Conservation (phyloP, 768 basidiomycete species). For the Phylloporus arenicola region DNA sequence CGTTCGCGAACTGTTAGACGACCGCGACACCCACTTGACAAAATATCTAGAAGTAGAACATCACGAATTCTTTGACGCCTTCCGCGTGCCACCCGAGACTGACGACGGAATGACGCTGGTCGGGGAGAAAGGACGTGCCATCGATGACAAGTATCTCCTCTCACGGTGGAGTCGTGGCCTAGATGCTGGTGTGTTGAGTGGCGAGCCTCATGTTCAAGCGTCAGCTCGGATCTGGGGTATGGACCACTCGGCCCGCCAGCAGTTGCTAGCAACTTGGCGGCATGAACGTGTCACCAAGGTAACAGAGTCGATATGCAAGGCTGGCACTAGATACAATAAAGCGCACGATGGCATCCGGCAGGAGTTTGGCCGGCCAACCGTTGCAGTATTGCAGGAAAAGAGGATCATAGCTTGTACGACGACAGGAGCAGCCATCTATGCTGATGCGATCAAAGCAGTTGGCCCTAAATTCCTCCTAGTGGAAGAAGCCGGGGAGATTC, state of each 20-base stretch:
- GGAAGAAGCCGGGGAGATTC: conserved; percentile 69
- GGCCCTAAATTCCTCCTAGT: conserved; percentile 52
- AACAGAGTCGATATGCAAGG: conserved; percentile 27
- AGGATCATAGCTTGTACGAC: conserved; percentile 66
- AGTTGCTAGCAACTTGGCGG: conserved; percentile 31
- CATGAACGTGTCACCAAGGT: conserved; percentile 29
- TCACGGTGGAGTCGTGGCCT: conserved; percentile 40
- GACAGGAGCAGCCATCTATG: conserved; percentile 61
- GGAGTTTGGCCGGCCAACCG: conserved; percentile 31
- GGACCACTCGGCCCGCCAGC: conserved; percentile 25
- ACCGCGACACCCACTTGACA: conserved; percentile 30
- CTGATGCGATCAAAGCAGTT: conserved; percentile 37
- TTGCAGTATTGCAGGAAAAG: conserved; percentile 36
- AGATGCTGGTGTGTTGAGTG: conserved; percentile 40
- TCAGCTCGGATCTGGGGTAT: conserved; percentile 37
- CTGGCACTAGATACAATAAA: conserved; percentile 34
- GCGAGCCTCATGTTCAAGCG: conserved; percentile 20
- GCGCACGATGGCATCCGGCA: conserved; percentile 29
- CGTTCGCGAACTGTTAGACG: conserved; percentile 13
- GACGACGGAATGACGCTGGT: conserved; percentile 44
- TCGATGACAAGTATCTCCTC: conserved; percentile 41
- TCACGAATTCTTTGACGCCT: conserved; percentile 37
- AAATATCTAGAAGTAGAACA: conserved; percentile 44
- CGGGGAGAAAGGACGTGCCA: conserved; percentile 35
- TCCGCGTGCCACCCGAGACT: conserved; percentile 33